These are phyloP conservation scores for Prunella vulgaris DNA, from an alignment of 257 asterid genomes.

Conservation along the genomic window DNA sequence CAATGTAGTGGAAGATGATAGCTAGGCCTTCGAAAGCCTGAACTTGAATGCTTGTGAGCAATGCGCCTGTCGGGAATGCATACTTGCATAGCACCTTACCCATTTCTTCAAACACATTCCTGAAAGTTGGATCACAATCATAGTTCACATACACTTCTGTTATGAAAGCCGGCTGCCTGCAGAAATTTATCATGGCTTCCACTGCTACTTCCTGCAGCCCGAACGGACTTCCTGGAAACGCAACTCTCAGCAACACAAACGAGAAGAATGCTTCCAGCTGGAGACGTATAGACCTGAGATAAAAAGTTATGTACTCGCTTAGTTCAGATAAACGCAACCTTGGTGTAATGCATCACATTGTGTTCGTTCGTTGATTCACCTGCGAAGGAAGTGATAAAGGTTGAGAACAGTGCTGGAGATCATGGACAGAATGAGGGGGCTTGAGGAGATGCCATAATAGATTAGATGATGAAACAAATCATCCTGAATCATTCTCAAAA, in stretches of 20 bases:
- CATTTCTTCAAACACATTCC: constrained; percentile 73
- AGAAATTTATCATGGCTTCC: constrained; percentile 78
- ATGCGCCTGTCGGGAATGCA: constrained; percentile 68
- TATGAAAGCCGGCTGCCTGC: constrained; percentile 71
- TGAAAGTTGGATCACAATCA: constrained; percentile 74
- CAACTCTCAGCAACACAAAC: constrained; percentile 54
- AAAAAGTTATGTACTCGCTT: background rate
- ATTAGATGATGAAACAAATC: constrained; percentile 82
- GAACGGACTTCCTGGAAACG: constrained; percentile 36
- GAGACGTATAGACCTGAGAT: constrained; percentile 67
- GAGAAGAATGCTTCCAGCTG: constrained; percentile 86
- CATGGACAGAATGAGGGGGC: constrained; percentile 81
- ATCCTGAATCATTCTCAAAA: constrained; percentile 86
- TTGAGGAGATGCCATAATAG: constrained; percentile 66
- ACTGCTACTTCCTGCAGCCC: constrained; percentile 84
- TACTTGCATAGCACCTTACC: constrained; percentile 74
- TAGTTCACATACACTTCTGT: constrained; percentile 74
- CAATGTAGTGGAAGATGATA: constrained; percentile 66
- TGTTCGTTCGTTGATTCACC: constrained; percentile 26
- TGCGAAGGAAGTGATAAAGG: constrained; percentile 75
- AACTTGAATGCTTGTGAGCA: constrained; percentile 56
- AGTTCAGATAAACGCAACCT: background rate
- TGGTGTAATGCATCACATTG: background rate
- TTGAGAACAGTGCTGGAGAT: constrained; percentile 82
- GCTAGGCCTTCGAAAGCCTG: constrained; percentile 87